A percentile compares a stretch with the other conserved stretches of the same genome.
These are phyloP conservation scores for Parachlorella kessleri DNA, from an alignment of 139 green algal species.

Conservation along the genomic window DNA sequence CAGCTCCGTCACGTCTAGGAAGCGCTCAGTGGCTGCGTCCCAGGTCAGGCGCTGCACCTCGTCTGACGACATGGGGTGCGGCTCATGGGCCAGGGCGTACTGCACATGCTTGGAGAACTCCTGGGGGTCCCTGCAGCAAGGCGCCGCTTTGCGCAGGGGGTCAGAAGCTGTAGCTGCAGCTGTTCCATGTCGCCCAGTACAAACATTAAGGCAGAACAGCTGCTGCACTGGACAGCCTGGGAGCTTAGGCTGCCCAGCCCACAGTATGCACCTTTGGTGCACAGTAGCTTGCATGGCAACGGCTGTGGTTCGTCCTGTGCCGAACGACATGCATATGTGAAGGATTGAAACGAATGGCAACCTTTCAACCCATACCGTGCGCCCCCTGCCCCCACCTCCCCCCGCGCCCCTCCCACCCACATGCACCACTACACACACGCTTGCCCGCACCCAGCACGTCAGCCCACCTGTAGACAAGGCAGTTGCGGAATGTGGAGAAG, in stretches of 20 bases:
- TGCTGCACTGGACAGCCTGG: too few relatives aligned
- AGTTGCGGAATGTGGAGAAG: conserved; percentile 90
- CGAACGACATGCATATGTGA: too few relatives aligned
- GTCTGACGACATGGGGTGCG: conserved; percentile 72
- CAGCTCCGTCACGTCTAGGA: conserved; percentile 86
- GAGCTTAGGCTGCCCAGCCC: too few relatives aligned
- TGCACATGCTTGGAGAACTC: conserved; percentile 88
- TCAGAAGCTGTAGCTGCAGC: too few relatives aligned
- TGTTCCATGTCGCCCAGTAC: too few relatives aligned
- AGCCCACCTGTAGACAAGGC: conserved; percentile 60
- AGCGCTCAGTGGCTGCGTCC: conserved; percentile 95
- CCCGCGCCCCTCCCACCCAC: not conserved
- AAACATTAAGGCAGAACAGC: too few relatives aligned
- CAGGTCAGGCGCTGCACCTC: conserved; percentile 88
- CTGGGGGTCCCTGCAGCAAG: conserved; percentile 52
- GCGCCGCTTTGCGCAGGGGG: not conserved
- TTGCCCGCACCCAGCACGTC: not conserved
- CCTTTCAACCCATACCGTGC: too few relatives aligned
- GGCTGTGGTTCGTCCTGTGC: too few relatives aligned
- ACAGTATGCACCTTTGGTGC: too few relatives aligned
- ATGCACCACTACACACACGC: not conserved
- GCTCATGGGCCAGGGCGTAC: conserved; percentile 70
- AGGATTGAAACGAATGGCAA: too few relatives aligned
- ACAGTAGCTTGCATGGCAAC: too few relatives aligned
- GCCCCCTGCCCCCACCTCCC: too few relatives aligned